Evolutionary conservation across 495 filamentous ascomycete species (phyloP), one percentile per base, ranked within the genome.

Genomic region (Cercophora newfieldiana): DNA sequence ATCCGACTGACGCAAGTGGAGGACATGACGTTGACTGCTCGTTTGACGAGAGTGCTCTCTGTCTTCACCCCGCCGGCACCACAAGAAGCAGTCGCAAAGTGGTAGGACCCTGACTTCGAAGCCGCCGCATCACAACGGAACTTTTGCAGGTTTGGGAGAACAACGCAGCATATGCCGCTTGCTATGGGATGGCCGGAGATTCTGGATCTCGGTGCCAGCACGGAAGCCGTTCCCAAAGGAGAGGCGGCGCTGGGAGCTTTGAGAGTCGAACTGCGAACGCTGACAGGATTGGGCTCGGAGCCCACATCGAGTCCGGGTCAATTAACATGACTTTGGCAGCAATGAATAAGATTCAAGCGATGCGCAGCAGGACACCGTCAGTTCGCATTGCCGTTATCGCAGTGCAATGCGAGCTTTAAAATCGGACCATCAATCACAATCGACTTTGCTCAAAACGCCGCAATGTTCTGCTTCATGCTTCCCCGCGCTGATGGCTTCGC

Each of bases 201-300:
- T 58, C 55, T 25, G 55, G 55, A 29, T 58, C 18, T 55, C n/a
- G 55, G 55, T 37, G 26, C 55, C 55, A 14, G 25, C 21, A 3
- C 51, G 0, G 21, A 55, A 14, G 51, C 21, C 12, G 55, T 30
- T 19, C 54, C 53, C 54, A 29, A 57, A 57, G 2, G 25, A 58
- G 26, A 26, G 33, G 16, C 24, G 31, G n/a, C 44, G 44, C 47
- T 29, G 58, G 58, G 19, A 48, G 25, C 58, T 18, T 24, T 25
- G 29, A 62, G 44, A 37, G 22, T 51, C 26, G 60, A 24, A 31
- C 25, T 29, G 19, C 37, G 18, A 16, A 44, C 4, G 18, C 14
- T 33, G 24, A 10, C 60, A 26, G 30, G 60, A 62, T 62, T 47
- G 60, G 60, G 44, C 37, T 51, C 60, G 60, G 60, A 62, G 19